Conservation (phyloP, 1,284 basidiomycete genomes). For the Boletus holoroseus region DNA sequence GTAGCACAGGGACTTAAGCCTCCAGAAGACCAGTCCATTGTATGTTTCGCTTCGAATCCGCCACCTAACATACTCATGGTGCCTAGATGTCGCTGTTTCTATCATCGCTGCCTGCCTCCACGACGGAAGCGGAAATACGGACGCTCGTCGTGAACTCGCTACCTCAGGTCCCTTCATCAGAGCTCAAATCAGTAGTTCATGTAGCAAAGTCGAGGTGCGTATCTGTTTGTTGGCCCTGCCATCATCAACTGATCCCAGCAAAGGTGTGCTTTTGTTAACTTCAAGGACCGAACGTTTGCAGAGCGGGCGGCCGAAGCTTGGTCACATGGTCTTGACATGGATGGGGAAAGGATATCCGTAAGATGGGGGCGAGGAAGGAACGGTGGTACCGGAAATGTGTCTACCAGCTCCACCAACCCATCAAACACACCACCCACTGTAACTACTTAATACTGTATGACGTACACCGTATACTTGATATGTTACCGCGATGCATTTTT, state of each 20-base stretch:
- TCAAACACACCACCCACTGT: conserved; percentile 7
- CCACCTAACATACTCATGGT: conserved; percentile 5
- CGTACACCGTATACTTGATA: not conserved
- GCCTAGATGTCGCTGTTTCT: conserved; percentile 88
- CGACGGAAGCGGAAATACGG: conserved; percentile 75
- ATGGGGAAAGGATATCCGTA: conserved; percentile 68
- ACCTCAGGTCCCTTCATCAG: conserved; percentile 59
- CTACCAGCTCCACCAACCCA: conserved; percentile 1
- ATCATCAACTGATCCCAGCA: conserved; percentile 11
- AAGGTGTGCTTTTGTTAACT: conserved; percentile 96
- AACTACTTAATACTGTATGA: conserved; percentile 14
- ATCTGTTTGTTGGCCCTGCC: not conserved
- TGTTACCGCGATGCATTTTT: conserved; percentile 2
- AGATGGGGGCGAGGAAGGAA: conserved; percentile 82
- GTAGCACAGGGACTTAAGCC: conserved; percentile 77
- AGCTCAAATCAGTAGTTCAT: conserved; percentile 81
- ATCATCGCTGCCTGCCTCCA: conserved; percentile 70
- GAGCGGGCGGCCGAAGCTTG: conserved; percentile 85
- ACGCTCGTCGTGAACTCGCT: conserved; percentile 70
- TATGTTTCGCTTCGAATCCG: conserved; percentile 41
- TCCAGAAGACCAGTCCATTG: conserved; percentile 83
- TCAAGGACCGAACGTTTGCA: conserved; percentile 73
- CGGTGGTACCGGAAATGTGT: conserved; percentile 15
- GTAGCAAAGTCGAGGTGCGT: conserved; percentile 72
- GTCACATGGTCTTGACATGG: conserved; percentile 82